Base-by-base conservation (phyloP, 164 flowering plant species). In the Dillenia turbinata region DNA sequence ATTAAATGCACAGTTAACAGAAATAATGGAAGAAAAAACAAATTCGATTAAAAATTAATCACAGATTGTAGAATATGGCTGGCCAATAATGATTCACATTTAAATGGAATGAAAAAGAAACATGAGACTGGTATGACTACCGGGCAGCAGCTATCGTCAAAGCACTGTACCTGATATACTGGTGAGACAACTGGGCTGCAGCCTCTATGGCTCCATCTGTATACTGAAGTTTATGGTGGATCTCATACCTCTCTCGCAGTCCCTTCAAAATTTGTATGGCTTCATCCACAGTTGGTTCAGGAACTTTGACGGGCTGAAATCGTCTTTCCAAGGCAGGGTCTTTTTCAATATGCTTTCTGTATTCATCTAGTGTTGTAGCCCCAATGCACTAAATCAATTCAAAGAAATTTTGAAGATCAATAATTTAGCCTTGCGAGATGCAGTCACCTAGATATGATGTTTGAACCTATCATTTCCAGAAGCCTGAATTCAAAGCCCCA, bases 261-360 rank as follows among this genome's bases (percentile, higher is more conserved):
- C 99, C 99, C 72, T 75, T 84, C 64, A 94, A 69, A 71, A 94
- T 91, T 66, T 83, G 92, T 50, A 94, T 86, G 2, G 97, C 74
- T 71, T 91, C 99, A 66, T 89, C 96, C 19, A 94, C 99, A 47
- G 92, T 56, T 43, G 99, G 99, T 64, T 94, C 99, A 15, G 99
- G 99, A 33, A 94, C 99, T 81, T 78, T 88, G 11, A 94, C 97
- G 3, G 96, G 99, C 68, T 94, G 99, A 65, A 94, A 94, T 13
- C 99, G 80, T 62, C 98, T 89, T 75, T 91, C 98, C 54, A 94
- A 73, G 26, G 98, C 98, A 26, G 97, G 93, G 55, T 94, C 98
- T 73, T 94, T 91, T 77, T 94, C 97, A 64, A 94, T 86, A 70
- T 94, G 98, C 81, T 94, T 89, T 66, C 98, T 78, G 76, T 94